A percentile compares a stretch with the other conserved stretches of the same genome.
phyloP scores from a whole-genome alignment of 306 rosid species.

The Glycine latifolia region DNA sequence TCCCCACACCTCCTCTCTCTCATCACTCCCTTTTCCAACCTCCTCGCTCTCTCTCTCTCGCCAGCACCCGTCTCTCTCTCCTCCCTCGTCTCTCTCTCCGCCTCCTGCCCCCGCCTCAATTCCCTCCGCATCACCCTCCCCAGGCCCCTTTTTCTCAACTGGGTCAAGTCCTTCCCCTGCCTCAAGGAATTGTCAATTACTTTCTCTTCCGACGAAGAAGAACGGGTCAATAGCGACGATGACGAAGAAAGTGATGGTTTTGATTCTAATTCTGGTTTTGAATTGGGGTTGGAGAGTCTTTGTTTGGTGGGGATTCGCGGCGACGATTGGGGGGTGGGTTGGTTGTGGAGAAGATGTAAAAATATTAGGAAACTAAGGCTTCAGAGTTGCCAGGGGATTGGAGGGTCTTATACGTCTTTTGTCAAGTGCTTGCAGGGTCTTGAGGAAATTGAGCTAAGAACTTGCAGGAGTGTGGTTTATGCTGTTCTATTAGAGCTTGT shows the following conservation, averaged over 20 bases:
- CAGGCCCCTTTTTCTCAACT: slow-evolving; percentile 65
- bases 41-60: slow-evolving; percentile 59
- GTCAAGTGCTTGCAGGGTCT: slow-evolving; percentile 61
- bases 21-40: slow-evolving; percentile 54
- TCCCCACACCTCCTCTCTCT: slow-evolving; percentile 52
- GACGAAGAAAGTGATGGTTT: slow-evolving; percentile 49
- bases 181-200: slow-evolving; percentile 58
- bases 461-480: slow-evolving; percentile 83
- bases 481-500: slow-evolving; percentile 65
- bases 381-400: slow-evolving; percentile 73
- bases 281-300: slow-evolving; percentile 65
- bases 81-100: slow-evolving; percentile 72
- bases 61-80: slow-evolving; percentile 65
- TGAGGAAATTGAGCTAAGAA: slow-evolving; percentile 71
- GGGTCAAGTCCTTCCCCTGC: slow-evolving; percentile 64
- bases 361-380: slow-evolving; percentile 66
- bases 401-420: slow-evolving; percentile 71
- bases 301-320: slow-evolving; percentile 66
- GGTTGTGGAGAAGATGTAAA: slow-evolving; percentile 78
- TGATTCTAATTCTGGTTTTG: slow-evolving; percentile 47
- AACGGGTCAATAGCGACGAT: slow-evolving; percentile 27
- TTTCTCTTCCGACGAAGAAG: no score
- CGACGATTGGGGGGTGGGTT: slow-evolving; percentile 70
- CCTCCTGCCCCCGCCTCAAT: slow-evolving; percentile 54
- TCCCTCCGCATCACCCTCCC: slow-evolving; percentile 68